Evolutionary conservation across 2,329 filamentous ascomycete genomes (phyloP).

Genomic region (Leptographium lundbergii): DNA sequence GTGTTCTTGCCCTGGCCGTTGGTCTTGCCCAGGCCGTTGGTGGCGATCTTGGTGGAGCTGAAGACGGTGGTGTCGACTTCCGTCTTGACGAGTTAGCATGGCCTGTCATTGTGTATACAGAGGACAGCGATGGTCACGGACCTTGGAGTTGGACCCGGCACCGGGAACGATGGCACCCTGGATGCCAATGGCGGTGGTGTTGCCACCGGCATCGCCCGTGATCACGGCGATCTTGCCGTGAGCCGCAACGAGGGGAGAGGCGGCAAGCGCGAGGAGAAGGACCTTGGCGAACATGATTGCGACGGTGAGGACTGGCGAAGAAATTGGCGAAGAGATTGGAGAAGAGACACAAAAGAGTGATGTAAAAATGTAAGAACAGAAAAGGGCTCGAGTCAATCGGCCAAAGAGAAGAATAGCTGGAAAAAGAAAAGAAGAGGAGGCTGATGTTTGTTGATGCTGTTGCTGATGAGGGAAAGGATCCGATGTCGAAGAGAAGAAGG

Average conservation of each 20-base stretch:
- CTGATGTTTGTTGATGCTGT: not conserved
- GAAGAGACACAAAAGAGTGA: not conserved
- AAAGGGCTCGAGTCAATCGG: conserved; percentile 8
- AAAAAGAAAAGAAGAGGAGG: not conserved
- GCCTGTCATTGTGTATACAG: not conserved
- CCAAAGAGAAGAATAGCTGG: not conserved
- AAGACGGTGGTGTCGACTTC: conserved; percentile 34
- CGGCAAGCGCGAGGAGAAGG: conserved; percentile 16
- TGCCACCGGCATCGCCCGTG: conserved; percentile 25
- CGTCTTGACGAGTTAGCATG: conserved; percentile 15
- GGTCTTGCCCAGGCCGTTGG: conserved; percentile 26
- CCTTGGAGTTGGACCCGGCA: conserved; percentile 23
- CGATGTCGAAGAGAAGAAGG: not conserved
- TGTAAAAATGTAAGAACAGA: conserved; percentile 9
- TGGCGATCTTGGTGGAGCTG: conserved; percentile 19
- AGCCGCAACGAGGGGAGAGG: conserved; percentile 17
- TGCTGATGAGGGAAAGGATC: not conserved
- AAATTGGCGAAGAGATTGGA: too few relatives aligned
- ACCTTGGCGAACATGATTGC: conserved; percentile 17
- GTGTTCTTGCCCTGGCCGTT: conserved; percentile 23
- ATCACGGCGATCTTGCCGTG: conserved; percentile 20
- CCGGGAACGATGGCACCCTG: conserved; percentile 26
- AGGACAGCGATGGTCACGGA: not conserved
- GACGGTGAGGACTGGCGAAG: not conserved
- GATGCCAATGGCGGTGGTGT: conserved; percentile 29